A percentile compares a stretch with the other conserved stretches of the same genome.
Evolutionary conservation across 1,284 basidiomycete genomes (phyloP).

Genomic region (Athelia psychrophila): DNA sequence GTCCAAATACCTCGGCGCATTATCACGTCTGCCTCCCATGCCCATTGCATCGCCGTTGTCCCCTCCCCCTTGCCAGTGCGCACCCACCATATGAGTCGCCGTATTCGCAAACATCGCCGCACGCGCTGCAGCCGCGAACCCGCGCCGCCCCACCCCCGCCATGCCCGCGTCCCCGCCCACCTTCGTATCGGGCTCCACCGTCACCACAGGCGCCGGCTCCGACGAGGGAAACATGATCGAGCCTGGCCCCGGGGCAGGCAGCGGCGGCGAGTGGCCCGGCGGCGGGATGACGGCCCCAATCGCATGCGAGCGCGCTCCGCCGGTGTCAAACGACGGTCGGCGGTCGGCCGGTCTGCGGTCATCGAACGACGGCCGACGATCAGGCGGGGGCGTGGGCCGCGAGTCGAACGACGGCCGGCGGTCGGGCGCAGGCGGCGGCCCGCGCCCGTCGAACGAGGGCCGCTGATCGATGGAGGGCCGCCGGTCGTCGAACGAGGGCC

Average conservation of each 20-base stretch:
- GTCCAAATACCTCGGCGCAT: conserved; percentile 51
- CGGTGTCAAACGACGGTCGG: background rate
- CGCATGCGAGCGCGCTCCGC: background rate
- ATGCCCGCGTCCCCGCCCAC: conserved; percentile 81
- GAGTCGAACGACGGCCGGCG: conserved; percentile 15
- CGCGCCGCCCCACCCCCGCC: conserved; percentile 85
- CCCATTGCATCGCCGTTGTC: conserved; percentile 17
- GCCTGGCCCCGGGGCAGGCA: background rate
- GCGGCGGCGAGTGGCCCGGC: background rate
- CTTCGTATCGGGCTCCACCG: conserved; percentile 58
- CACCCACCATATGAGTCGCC: background rate
- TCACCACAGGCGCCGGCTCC: conserved; percentile 13
- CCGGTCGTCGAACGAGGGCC: background rate
- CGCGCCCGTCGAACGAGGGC: background rate
- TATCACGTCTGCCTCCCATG: conserved; percentile 32
- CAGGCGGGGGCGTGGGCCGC: conserved; percentile 20
- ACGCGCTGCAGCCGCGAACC: conserved; percentile 77
- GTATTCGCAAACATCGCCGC: conserved; percentile 54
- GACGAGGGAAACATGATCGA: conserved; percentile 2
- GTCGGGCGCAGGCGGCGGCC: conserved; percentile 9
- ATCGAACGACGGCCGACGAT: conserved; percentile 13
- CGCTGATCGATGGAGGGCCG: background rate
- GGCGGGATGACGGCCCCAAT: conserved; percentile 1
- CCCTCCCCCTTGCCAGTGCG: conserved; percentile 2
- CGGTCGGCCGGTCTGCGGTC: conserved; percentile 5